phyloP scores from a whole-genome alignment of 2,329 filamentous ascomycete species.

The Pyrenophora seminiperda region DNA sequence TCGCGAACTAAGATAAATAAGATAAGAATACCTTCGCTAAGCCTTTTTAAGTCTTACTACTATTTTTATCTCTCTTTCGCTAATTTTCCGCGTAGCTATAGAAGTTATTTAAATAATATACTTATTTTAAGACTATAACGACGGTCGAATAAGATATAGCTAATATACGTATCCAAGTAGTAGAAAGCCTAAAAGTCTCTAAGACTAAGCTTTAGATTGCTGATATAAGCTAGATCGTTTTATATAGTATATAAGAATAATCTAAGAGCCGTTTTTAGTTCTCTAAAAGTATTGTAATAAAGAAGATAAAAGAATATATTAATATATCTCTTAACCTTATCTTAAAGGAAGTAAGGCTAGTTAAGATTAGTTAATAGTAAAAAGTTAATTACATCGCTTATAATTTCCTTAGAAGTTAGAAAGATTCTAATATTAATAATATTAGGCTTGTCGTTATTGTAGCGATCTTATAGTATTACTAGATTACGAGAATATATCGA shows the following conservation, averaged over 20 bases:
- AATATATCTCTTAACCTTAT: constrained; percentile 34
- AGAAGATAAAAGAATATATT: constrained; percentile 43
- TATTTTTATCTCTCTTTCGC: constrained; percentile 21
- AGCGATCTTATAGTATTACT: constrained; percentile 26
- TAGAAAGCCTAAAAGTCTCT: no score
- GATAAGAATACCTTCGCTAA: constrained; percentile 33
- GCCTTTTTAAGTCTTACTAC: constrained; percentile 39
- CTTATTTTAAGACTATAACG: no score
- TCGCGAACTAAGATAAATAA: constrained; percentile 29
- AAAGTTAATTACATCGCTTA: constrained; percentile 48
- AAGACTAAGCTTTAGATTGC: no score
- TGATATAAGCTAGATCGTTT: no score
- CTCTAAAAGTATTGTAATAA: constrained; percentile 42
- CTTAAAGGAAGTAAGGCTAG: constrained; percentile 33
- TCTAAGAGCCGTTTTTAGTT: no score
- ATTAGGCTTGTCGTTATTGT: constrained; percentile 44
- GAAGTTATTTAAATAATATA: no score
- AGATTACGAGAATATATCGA: constrained; percentile 37
- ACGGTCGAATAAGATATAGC: constrained; percentile 12
- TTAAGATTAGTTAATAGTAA: constrained; percentile 38
- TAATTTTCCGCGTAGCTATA: constrained; percentile 13
- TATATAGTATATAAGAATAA: no score
- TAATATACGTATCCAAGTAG: no score
- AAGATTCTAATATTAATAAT: constrained; percentile 40
- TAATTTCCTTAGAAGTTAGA: constrained; percentile 40